Evolutionary conservation across 2,329 filamentous ascomycete species (phyloP).

Genomic region (Didymella pomorum): DNA sequence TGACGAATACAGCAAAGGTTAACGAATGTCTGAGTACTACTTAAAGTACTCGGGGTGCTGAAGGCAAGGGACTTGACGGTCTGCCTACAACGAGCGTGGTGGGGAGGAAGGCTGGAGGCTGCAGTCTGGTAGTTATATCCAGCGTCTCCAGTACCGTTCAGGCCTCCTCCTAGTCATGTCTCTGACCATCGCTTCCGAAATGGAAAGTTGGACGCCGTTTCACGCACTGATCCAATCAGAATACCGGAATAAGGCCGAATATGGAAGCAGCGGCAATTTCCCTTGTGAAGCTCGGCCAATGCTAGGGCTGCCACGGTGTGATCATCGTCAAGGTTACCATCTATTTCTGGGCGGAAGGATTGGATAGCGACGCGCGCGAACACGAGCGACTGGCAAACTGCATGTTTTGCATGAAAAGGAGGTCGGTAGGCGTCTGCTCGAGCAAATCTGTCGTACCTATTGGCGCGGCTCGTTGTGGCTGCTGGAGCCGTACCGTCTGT

Average conservation of each 20-base stretch:
- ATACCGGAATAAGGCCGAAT: slow-evolving; percentile 20
- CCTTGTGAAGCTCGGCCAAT: slow-evolving; percentile 32
- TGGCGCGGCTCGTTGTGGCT: background rate
- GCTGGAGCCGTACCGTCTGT: background rate
- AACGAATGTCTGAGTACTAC: slow-evolving; percentile 29
- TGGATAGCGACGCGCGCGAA: slow-evolving; percentile 24
- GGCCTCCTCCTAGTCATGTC: slow-evolving; percentile 25
- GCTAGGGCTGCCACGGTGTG: slow-evolving; percentile 26
- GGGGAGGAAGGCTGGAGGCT: slow-evolving; percentile 22
- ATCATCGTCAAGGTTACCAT: slow-evolving; percentile 33
- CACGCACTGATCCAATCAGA: slow-evolving; percentile 12
- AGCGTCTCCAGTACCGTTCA: slow-evolving; percentile 21
- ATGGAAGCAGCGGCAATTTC: slow-evolving; percentile 40
- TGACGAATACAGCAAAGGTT: slow-evolving; percentile 19
- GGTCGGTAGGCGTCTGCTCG: slow-evolving; percentile 12
- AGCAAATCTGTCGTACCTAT: slow-evolving; percentile 4
- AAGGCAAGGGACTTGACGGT: slow-evolving; percentile 37
- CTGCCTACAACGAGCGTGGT: slow-evolving; percentile 37
- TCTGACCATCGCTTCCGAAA: slow-evolving; percentile 18
- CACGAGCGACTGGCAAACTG: slow-evolving; percentile 19
- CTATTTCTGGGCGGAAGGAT: slow-evolving; percentile 39
- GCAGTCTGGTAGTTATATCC: slow-evolving; percentile 33
- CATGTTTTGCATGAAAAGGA: slow-evolving; percentile 17
- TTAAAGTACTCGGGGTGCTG: slow-evolving; percentile 28
- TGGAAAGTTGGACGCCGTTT: slow-evolving; percentile 25